Evolutionary conservation across 768 basidiomycete genomes (phyloP).

Genomic region (Rhodotorula kratochvilovae): DNA sequence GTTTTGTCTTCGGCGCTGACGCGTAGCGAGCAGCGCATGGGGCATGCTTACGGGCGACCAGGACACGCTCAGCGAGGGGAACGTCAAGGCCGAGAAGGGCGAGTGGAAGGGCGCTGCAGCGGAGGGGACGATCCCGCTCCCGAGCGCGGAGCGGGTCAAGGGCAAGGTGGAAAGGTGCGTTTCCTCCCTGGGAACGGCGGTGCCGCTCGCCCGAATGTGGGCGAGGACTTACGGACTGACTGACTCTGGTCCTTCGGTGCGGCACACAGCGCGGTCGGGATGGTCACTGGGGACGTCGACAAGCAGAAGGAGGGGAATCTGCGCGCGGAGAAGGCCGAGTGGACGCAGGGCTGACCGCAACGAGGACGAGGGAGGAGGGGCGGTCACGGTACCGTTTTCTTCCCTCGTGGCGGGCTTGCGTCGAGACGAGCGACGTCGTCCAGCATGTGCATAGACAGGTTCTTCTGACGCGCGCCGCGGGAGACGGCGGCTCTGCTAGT

Average conservation of each 20-base stretch:
- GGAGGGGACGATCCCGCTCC: not conserved
- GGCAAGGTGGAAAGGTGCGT: slow-evolving; percentile 23
- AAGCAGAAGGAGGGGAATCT: slow-evolving; percentile 46
- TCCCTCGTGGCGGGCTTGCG: too few species aligned
- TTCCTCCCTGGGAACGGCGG: too few species aligned
- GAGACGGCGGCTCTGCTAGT: too few species aligned
- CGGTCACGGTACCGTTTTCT: too few species aligned
- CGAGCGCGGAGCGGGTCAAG: slow-evolving; percentile 10
- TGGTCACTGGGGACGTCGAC: slow-evolving; percentile 46
- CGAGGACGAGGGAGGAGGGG: too few species aligned
- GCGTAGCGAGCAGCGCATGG: slow-evolving; percentile 22
- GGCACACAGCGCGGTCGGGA: slow-evolving; percentile 41
- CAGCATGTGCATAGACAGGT: too few species aligned
- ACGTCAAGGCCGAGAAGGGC: slow-evolving; percentile 22
- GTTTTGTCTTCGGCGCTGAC: too few species aligned
- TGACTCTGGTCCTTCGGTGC: too few species aligned
- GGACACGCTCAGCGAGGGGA: slow-evolving; percentile 8
- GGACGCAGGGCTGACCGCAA: slow-evolving; percentile 43
- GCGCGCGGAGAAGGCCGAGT: slow-evolving; percentile 46
- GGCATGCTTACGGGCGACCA: slow-evolving; percentile 26
- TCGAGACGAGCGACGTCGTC: too few species aligned
- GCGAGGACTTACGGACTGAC: too few species aligned
- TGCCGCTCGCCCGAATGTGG: not conserved
- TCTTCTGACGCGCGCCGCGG: too few species aligned
- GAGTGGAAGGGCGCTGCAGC: slow-evolving; percentile 14